These are phyloP conservation scores for Skeletonema menzelii DNA, from an alignment of 108 stramenopile genomes.

Conservation along the genomic window DNA sequence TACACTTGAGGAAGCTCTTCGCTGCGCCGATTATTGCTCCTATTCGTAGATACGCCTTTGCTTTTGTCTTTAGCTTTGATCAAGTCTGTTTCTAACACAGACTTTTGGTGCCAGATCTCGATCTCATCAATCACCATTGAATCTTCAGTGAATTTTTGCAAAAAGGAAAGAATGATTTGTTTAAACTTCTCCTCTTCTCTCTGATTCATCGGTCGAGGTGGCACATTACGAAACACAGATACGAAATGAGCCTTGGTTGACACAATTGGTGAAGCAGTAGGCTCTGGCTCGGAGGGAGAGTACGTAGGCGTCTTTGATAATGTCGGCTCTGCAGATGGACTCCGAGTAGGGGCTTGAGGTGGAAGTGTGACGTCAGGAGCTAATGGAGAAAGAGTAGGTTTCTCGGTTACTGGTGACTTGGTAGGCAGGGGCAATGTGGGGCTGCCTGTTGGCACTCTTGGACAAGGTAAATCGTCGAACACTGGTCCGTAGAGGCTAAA, in stretches of 20 bases:
- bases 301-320: conserved; percentile 4
- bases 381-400: not conserved
- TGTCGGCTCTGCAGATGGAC: conserved; percentile 1
- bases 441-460: not conserved
- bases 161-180: not conserved
- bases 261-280: conserved; percentile 23
- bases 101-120: conserved; percentile 23
- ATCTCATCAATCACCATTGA: conserved; percentile 8
- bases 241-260: conserved; percentile 12
- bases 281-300: conserved; percentile 7
- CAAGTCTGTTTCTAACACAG: not conserved
- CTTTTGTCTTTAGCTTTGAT: not conserved
- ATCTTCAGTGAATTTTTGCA: not conserved
- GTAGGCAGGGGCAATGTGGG: not conserved
- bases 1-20: not conserved
- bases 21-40: not conserved
- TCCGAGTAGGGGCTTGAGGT: not conserved
- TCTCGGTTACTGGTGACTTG: not conserved
- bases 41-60: not conserved
- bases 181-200: conserved; percentile 9
- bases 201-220: conserved; percentile 11
- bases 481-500: not conserved
- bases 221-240: conserved; percentile 10
- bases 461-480: not conserved
- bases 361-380: not conserved